These are phyloP conservation scores for Ceratocystis harringtonii DNA, from an alignment of 2,329 filamentous ascomycete genomes.

Conservation along the genomic window DNA sequence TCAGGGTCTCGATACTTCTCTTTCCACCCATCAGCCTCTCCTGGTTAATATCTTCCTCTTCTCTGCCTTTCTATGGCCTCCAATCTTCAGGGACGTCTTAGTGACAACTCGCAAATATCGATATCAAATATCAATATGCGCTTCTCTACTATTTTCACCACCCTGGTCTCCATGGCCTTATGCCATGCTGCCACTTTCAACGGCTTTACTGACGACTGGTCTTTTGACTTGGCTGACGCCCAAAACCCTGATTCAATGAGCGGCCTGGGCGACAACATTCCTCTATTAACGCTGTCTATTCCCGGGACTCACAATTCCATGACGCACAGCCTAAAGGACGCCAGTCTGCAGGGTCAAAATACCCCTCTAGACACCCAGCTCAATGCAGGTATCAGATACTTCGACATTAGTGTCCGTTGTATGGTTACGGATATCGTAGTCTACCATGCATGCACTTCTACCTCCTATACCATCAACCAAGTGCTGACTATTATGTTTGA, in stretches of 20 bases:
- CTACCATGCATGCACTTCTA: conserved; percentile 32
- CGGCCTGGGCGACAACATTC: conserved; percentile 26
- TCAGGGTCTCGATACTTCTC: no score
- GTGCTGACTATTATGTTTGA: conserved; percentile 30
- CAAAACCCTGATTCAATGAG: conserved; percentile 31
- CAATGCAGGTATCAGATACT: conserved; percentile 32
- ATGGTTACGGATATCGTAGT: conserved; percentile 30
- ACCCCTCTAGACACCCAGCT: conserved; percentile 29
- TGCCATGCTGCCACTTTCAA: neutral
- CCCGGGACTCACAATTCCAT: conserved; percentile 40
- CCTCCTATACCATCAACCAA: conserved; percentile 29
- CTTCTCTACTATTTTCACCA: neutral
- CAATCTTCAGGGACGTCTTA: no score
- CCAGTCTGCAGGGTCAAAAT: no score
- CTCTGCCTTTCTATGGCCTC: no score
- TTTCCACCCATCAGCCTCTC: no score
- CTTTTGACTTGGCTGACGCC: conserved; percentile 28
- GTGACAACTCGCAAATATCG: no score
- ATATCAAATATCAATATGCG: neutral
- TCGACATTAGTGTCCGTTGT: conserved; percentile 34
- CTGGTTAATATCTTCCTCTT: no score
- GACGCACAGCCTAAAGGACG: conserved; percentile 32
- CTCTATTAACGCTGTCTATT: conserved; percentile 32
- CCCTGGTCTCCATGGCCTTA: neutral
- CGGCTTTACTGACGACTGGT: conserved; percentile 16